Evolutionary conservation across 2,329 filamentous ascomycete species (phyloP).

Genomic region (Talaromyces marneffei): DNA sequence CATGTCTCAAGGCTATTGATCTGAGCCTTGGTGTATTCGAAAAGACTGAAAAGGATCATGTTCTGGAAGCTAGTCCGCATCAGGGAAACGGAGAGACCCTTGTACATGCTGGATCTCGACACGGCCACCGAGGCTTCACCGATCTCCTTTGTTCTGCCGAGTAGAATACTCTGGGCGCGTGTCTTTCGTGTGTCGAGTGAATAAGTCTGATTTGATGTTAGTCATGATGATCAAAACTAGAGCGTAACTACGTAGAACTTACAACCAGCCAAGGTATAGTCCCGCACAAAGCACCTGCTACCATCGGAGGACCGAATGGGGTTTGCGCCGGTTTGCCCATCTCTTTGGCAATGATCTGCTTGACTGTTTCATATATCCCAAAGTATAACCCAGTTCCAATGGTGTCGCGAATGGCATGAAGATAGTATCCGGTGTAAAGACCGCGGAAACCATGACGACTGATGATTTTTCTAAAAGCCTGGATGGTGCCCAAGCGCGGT

Average conservation of each 20-base stretch:
- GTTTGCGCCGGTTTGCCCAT: conserved; percentile 37
- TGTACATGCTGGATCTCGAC: conserved; percentile 42
- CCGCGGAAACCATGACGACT: conserved; percentile 39
- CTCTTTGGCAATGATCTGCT: conserved; percentile 41
- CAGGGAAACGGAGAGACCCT: conserved; percentile 44
- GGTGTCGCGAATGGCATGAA: conserved; percentile 42
- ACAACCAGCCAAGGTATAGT: conserved; percentile 45
- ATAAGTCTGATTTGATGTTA: conserved; percentile 35
- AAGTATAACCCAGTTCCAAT: conserved; percentile 45
- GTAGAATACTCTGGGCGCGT: conserved; percentile 43
- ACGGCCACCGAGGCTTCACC: conserved; percentile 37
- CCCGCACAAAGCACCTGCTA: conserved; percentile 43
- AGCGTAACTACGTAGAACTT: conserved; percentile 22
- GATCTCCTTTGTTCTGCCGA: conserved; percentile 39
- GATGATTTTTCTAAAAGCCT: conserved; percentile 40
- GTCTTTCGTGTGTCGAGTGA: conserved; percentile 46
- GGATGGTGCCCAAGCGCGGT: conserved; percentile 38
- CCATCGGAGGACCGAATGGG: conserved; percentile 39
- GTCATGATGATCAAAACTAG: neutral
- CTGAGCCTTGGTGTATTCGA: conserved; percentile 41
- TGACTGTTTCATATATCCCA: conserved; percentile 43
- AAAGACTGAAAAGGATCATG: conserved; percentile 44
- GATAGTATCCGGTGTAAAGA: conserved; percentile 42
- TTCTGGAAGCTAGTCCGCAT: conserved; percentile 44
- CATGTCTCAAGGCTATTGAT: conserved; percentile 37